phyloP scores from a whole-genome alignment of 78 protist species.

The Salpingoeca rosetta region DNA sequence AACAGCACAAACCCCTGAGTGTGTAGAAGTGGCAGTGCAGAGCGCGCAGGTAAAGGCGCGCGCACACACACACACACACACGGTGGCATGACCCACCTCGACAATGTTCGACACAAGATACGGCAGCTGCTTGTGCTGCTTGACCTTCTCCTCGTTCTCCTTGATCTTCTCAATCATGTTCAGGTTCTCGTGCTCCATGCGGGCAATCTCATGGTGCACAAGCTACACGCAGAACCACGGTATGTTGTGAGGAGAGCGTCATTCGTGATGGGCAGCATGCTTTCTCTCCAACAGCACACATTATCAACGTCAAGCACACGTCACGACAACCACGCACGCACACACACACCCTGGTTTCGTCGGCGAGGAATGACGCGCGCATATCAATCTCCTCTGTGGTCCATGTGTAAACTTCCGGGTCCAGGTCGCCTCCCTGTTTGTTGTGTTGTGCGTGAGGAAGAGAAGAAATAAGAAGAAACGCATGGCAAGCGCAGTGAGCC shows the following conservation, averaged over 20 bases:
- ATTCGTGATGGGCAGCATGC: not conserved
- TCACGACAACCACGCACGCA: not conserved
- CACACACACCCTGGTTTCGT: not conserved
- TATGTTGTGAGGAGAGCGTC: not conserved
- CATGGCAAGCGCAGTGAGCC: not conserved
- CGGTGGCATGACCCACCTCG: constrained; percentile 61
- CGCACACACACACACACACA: not conserved
- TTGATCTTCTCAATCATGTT: constrained; percentile 60
- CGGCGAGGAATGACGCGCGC: not conserved
- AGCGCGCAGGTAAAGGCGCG: not conserved
- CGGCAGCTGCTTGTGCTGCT: constrained; percentile 92
- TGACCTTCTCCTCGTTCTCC: constrained; percentile 88
- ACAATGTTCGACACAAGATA: constrained; percentile 93
- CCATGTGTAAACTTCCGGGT: not conserved
- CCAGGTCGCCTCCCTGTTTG: not conserved
- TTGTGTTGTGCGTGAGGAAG: not conserved
- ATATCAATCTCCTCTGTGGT: not conserved
- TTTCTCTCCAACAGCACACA: not conserved
- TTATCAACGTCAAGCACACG: not conserved
- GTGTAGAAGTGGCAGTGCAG: not conserved
- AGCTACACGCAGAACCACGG: constrained; percentile 1
- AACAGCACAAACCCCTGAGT: no score
- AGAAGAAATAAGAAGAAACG: not conserved
- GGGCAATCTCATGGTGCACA: constrained; percentile 12
- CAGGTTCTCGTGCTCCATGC: constrained; percentile 47